Conservation (phyloP, 2,329 filamentous ascomycete genomes). For the Pyricularia sp. region DNA sequence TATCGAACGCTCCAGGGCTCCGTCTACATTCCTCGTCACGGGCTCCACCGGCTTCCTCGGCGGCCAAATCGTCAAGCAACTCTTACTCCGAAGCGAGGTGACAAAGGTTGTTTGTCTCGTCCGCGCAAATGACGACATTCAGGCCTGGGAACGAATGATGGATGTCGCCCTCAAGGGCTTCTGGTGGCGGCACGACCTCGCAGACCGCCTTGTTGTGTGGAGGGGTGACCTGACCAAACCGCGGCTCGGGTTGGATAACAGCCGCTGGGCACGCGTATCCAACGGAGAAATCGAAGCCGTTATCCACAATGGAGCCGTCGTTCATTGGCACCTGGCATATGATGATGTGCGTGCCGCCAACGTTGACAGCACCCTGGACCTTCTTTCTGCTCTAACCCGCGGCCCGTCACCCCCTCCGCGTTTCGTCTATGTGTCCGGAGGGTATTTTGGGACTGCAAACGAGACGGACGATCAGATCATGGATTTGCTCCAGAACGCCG, state of each 20-base stretch:
- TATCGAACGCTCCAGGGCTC: slow-evolving; percentile 11
- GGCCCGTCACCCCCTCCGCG: background rate
- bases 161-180: background rate
- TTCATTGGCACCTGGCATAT: background rate
- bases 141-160: background rate
- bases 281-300: background rate
- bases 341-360: background rate
- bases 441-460: background rate
- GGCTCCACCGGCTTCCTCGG: slow-evolving; percentile 31
- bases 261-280: background rate
- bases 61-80: slow-evolving; percentile 27
- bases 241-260: background rate
- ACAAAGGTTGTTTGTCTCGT: background rate
- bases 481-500: background rate
- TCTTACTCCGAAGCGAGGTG: slow-evolving; percentile 15
- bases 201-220: background rate
- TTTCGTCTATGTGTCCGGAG: background rate
- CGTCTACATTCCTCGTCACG: slow-evolving; percentile 25
- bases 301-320: slow-evolving; percentile 1
- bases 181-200: background rate
- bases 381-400: background rate
- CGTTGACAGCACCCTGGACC: background rate
- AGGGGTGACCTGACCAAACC: background rate
- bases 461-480: background rate
- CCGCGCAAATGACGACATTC: background rate